Conservation (phyloP, 2,329 filamentous ascomycete species). For the Diplodia mutila region DNA sequence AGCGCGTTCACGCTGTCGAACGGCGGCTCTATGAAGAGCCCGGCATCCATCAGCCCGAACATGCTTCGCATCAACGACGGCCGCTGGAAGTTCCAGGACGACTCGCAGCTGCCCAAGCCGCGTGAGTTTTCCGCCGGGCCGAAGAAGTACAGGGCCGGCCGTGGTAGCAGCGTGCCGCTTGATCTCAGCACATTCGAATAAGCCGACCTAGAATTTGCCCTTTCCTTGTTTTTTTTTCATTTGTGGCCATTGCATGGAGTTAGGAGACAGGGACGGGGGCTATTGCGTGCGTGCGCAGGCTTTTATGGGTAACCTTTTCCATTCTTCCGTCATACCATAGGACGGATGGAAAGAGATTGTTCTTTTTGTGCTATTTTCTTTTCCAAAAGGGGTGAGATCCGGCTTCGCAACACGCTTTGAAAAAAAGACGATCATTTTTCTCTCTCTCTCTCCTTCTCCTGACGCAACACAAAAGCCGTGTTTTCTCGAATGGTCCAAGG, state of each 20-base stretch:
- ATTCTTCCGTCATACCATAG: slow-evolving; percentile 2
- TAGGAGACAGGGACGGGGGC: slow-evolving; percentile 9
- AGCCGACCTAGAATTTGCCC: not conserved
- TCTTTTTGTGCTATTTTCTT: not conserved
- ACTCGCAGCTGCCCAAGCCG: slow-evolving; percentile 81
- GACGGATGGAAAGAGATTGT: not conserved
- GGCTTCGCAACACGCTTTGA: not conserved
- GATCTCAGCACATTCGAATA: slow-evolving; percentile 68
- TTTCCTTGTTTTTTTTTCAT: not conserved
- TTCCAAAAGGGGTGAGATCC: not conserved
- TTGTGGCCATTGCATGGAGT: slow-evolving; percentile 16
- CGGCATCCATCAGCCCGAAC: slow-evolving; percentile 30
- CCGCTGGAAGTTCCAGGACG: slow-evolving; percentile 85
- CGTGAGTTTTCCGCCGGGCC: slow-evolving; percentile 74
- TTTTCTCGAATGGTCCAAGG: slow-evolving; percentile 1
- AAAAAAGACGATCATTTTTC: not conserved
- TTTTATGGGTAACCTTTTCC: not conserved
- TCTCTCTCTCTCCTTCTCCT: not conserved
- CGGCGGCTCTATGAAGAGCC: slow-evolving; percentile 35
- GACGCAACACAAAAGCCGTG: not conserved
- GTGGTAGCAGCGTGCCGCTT: slow-evolving; percentile 91
- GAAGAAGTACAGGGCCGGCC: slow-evolving; percentile 84
- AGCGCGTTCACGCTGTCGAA: slow-evolving; percentile 69
- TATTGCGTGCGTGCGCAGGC: not conserved
- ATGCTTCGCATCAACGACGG: slow-evolving; percentile 61